Evolutionary conservation across 176 grass and related monocot genomes (phyloP).

Genomic region (Coix lacrymajobi): DNA sequence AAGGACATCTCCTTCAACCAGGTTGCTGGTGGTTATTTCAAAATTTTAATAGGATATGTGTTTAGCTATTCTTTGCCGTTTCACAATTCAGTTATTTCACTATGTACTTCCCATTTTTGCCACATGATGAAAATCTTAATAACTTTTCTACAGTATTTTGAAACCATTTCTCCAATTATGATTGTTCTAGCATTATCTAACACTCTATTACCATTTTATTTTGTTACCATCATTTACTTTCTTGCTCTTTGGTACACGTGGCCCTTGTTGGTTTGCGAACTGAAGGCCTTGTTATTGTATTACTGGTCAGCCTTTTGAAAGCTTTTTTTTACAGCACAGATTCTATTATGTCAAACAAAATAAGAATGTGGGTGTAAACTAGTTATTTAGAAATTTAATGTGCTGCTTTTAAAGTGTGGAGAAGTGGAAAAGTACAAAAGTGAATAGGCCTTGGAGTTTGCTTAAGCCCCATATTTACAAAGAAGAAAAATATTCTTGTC

Average conservation of each 20-base stretch:
- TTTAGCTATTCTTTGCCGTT: background rate
- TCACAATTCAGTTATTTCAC: background rate
- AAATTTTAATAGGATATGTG: background rate
- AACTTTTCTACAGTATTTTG: background rate
- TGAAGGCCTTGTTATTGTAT: background rate
- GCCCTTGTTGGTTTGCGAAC: background rate
- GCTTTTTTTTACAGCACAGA: background rate
- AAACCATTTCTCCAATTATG: background rate
- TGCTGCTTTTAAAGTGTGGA: background rate
- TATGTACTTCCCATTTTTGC: background rate
- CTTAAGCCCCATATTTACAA: conserved; percentile 17
- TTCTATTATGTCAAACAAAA: background rate
- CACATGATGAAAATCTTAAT: background rate
- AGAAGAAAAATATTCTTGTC: background rate
- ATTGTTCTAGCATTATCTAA: background rate
- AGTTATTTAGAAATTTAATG: background rate
- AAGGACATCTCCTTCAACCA: conserved; percentile 43
- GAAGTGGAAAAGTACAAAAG: background rate
- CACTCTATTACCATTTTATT: background rate
- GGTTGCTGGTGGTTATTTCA: conserved; percentile 24
- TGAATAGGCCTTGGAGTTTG: background rate
- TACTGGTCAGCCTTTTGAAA: background rate
- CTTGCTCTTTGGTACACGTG: background rate
- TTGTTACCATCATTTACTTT: background rate
- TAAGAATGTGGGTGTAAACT: background rate